Base-by-base conservation (phyloP, 1,139 yeast genomes). In the Hyphopichia fennica region DNA sequence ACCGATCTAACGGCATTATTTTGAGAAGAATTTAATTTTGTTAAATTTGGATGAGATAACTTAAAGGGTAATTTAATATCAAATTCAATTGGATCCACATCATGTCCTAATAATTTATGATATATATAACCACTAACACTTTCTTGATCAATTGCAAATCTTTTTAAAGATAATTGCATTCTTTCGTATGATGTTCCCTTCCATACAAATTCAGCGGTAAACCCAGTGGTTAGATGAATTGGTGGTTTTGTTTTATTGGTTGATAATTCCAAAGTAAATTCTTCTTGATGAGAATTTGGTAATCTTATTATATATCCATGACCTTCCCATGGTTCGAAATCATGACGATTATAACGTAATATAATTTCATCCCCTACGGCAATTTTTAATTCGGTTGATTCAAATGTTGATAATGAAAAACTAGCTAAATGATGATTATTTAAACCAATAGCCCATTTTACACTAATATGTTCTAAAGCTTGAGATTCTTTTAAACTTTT, bases 161-260 rank as follows among this genome's bases (percentile, higher is more conserved):
- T 62, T 44, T 73, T 79, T 65, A 91, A 67, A 0, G 96, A 95
- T 20, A 69, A 67, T 63, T 88, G 96, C 93, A 89, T 88, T 57
- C 97, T 78, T 33, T 79, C 84, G 58, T 84, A 90, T 1, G 96
- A 74, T 1, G 85, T 81, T 16, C 93, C 95, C 50, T 87, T 87
- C 97, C 97, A 91, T 41, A 87, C 87, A 58, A 88, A 87, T 56
- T 88, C 95, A 1, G 93, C 91, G 1, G 93, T 82, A 60, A 87
- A 91, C 28, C 85, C 88, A 3, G 81, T 74, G 2, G 79, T 76
- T 37, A 79, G 58, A 46, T 82, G 74, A 3, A 82, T 78, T n/a
- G 95, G 95, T 0, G 61, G 59, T 3, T 57, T 46, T 0, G 29
- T 41, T 36, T 55, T 54, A 15, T 64, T 57, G 1, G 77, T 67